These are phyloP conservation scores for Fusarium mangiferae DNA, from an alignment of 2,329 filamentous ascomycete genomes.

Conservation along the genomic window DNA sequence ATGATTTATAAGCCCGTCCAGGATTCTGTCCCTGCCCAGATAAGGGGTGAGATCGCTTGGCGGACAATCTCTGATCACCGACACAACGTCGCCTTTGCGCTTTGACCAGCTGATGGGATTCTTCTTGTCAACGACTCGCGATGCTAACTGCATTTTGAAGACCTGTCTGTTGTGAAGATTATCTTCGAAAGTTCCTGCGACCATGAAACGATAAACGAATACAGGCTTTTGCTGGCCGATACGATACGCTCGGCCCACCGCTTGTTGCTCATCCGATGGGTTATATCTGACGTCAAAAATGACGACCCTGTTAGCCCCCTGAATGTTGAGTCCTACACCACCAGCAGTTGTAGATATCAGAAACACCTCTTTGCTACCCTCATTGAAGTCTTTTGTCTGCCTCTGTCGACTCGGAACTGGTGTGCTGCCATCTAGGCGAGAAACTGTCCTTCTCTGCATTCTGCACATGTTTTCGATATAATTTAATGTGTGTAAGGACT, in stretches of 20 bases:
- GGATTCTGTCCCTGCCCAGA: slow-evolving; percentile 70
- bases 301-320: slow-evolving; percentile 84
- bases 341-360: slow-evolving; percentile 87
- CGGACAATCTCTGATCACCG: slow-evolving; percentile 62
- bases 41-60: slow-evolving; percentile 64
- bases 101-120: slow-evolving; percentile 75
- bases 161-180: slow-evolving; percentile 77
- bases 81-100: slow-evolving; percentile 67
- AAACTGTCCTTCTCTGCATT: slow-evolving; percentile 57
- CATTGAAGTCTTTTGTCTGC: slow-evolving; percentile 76
- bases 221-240: slow-evolving; percentile 84
- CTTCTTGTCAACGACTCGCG: slow-evolving; percentile 84
- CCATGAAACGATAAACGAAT: slow-evolving; percentile 84
- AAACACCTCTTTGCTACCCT: slow-evolving; percentile 66
- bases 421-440: slow-evolving; percentile 76
- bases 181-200: slow-evolving; percentile 83
- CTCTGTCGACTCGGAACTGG: slow-evolving; percentile 66
- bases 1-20: slow-evolving; percentile 60
- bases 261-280: slow-evolving; percentile 84
- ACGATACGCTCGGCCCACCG: slow-evolving; percentile 85
- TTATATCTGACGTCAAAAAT: slow-evolving; percentile 88
- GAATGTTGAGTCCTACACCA: slow-evolving; percentile 84
- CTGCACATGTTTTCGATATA: slow-evolving; percentile 71
- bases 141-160: slow-evolving; percentile 85
- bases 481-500: slow-evolving; percentile 74